Evolutionary conservation across 352 stramenopile species (phyloP), one percentile per base, ranked within the genome.

Genomic region (Globisporangium cylindrosporum): DNA sequence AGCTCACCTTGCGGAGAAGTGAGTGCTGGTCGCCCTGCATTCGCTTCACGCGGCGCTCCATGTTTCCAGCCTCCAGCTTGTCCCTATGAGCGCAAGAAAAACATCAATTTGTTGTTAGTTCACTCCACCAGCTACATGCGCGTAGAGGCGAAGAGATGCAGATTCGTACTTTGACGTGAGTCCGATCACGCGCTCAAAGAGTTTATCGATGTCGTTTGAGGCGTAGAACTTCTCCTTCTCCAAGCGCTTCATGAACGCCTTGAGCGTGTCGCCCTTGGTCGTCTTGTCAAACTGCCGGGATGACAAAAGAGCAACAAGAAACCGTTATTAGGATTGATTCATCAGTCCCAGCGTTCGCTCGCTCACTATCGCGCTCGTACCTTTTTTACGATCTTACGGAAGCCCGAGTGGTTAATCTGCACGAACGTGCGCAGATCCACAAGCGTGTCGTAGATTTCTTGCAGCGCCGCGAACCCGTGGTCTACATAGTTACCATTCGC

Each of bases 331-430:
- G 15, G n/a, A 59, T 14, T 18, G 6, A 20, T 46, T 12, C 55
- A 55, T 36, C 27, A 59, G 14, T 7, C 38, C 2, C 53, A 56
- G 24, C 41, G 25, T 7, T 24, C 49, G 27, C 4, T 24, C 49
- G 27, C 4, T 41, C n/a, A 34, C 1, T 53, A 43, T 48, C 38
- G 15, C 27, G 10, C 1, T 25, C n/a, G 0, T 29, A 92, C 86
- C 83, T 95, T 98, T 74, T 98, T 98, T 49, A 98, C 90, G 57
- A 97, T 97, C 74, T 98, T 98, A 3, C 91, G 84, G 69, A 98
- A 97, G 29, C 91, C 92, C 65, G 90, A 96, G 75, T 93, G 82
- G 75, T 98, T 98, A 58, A 97, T 94, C 68, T 96, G 84, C 49
- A 97, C 90, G 67, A 95, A 98, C 46, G 78, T 93, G n/a, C 88